Evolutionary conservation across 2,329 filamentous ascomycete genomes (phyloP).

Genomic region (Daldinia eschscholtzii): DNA sequence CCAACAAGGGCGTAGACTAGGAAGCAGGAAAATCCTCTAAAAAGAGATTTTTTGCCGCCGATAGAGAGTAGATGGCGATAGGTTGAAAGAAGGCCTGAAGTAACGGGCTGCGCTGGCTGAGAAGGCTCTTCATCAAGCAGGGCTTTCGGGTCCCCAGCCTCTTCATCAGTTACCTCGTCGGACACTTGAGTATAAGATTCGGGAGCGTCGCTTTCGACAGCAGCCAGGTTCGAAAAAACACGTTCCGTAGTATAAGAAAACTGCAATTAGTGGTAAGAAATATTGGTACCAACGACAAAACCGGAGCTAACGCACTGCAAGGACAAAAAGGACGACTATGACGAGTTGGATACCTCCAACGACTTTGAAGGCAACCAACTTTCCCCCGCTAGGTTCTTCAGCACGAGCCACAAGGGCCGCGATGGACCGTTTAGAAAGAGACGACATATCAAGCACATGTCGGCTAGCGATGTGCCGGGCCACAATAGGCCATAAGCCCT

Average conservation of each 20-base stretch:
- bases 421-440: conserved; percentile 16
- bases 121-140: conserved; percentile 49
- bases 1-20: conserved; percentile 53
- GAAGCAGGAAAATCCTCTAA: conserved; percentile 72
- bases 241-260: conserved; percentile 61
- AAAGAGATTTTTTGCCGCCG: conserved; percentile 72
- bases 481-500: conserved; percentile 12
- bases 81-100: conserved; percentile 62
- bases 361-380: not conserved
- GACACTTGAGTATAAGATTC: conserved; percentile 62
- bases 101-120: conserved; percentile 55
- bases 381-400: not conserved
- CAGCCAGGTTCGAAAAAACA: conserved; percentile 64
- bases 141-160: conserved; percentile 28
- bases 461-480: not conserved
- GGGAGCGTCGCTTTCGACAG: conserved; percentile 66
- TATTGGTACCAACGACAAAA: not conserved
- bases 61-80: conserved; percentile 68
- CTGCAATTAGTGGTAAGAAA: conserved; percentile 49
- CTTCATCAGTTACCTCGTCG: not conserved
- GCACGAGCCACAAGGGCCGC: conserved; percentile 12
- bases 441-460: not conserved
- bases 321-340: conserved; percentile 3
- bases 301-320: conserved; percentile 25
- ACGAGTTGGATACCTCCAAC: conserved; percentile 13